Evolutionary conservation across 2,329 filamentous ascomycete genomes (phyloP), one percentile per base, ranked within the genome.

Genomic region (Aspergillus proliferans): DNA sequence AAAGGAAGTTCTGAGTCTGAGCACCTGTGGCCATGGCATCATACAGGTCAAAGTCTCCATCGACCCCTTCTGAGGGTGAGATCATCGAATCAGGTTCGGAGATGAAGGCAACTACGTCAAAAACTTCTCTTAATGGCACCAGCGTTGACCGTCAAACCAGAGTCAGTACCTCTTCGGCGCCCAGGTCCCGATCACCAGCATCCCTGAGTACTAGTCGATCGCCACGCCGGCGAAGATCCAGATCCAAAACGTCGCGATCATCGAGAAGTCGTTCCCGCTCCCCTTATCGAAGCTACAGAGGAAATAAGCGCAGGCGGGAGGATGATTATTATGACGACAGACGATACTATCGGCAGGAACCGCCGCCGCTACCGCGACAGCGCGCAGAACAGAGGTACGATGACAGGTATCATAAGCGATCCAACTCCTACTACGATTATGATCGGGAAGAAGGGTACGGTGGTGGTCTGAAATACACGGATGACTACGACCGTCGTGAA

Each of bases 131-230:
- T 79, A 82, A 84, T 81, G 80, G 83, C 85, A 84, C 76, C 82
- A 84, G 80, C 82, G 85, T 95, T 95, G 87, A 95, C 88, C 87
- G 86, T 82, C 83, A 79, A 80, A 81, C 86, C 87, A 95, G 89
- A 91, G 79, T 73, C 74, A 82, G 79, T 77, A 62, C 62, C 61
- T 64, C 71, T 60, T 63, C 66, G 55, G 64, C 65, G 49, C 57
- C 72, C 69, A 80, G 76, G 34, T 38, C 34, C n/a, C 34, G 34
- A 77, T 70, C 67, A 58, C 61, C 68, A 52, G 66, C 73, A 60
- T 79, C 80, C 65, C 68, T 73, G 65, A 64, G 58, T 58, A 60
- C 53, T 47, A 74, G 71, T 58, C 73, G 71, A 65, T 82, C 81
- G 55, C 81, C 81, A 81, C 71, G 77, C 80, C 63, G 80, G 83